Conservation (phyloP, 257 asterid genomes). For the Ajuga chamaepitys region DNA sequence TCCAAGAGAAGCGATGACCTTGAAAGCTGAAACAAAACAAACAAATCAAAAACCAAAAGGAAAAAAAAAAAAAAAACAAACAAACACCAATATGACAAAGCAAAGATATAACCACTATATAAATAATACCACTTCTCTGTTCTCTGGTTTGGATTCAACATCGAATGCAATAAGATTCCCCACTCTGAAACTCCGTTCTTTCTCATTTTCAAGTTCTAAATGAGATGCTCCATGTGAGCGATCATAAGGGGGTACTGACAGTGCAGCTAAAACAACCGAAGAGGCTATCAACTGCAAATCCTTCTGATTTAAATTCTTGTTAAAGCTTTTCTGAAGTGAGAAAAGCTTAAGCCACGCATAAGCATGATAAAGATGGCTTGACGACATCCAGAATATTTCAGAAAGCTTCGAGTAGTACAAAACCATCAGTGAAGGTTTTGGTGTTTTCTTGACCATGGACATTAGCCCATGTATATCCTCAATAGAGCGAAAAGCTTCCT, state of each 20-base stretch:
- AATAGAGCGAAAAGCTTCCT: constrained; percentile 94
- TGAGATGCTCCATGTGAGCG: constrained; percentile 64
- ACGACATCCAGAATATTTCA: constrained; percentile 87
- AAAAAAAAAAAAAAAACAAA: neutral
- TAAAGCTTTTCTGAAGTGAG: constrained; percentile 74
- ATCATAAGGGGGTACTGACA: constrained; percentile 82
- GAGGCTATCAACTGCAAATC: constrained; percentile 53
- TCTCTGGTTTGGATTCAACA: constrained; percentile 19
- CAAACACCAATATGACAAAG: too few species aligned
- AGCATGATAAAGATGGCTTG: constrained; percentile 87
- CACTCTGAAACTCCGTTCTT: constrained; percentile 60
- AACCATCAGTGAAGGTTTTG: constrained; percentile 77
- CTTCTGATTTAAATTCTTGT: constrained; percentile 81
- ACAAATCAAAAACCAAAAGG: constrained; percentile 1
- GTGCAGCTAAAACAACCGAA: constrained; percentile 66
- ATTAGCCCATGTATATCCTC: constrained; percentile 86
- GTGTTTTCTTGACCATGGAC: constrained; percentile 84
- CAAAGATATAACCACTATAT: neutral
- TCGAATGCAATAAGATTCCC: constrained; percentile 28
- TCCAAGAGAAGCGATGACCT: constrained; percentile 36
- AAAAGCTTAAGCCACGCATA: constrained; percentile 96
- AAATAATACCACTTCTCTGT: constrained; percentile 15
- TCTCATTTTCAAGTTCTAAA: constrained; percentile 77
- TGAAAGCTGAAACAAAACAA: constrained; percentile 60
- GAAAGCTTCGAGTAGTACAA: constrained; percentile 82